phyloP scores from a whole-genome alignment of 768 basidiomycete species.

The Suillus cothurnatus region DNA sequence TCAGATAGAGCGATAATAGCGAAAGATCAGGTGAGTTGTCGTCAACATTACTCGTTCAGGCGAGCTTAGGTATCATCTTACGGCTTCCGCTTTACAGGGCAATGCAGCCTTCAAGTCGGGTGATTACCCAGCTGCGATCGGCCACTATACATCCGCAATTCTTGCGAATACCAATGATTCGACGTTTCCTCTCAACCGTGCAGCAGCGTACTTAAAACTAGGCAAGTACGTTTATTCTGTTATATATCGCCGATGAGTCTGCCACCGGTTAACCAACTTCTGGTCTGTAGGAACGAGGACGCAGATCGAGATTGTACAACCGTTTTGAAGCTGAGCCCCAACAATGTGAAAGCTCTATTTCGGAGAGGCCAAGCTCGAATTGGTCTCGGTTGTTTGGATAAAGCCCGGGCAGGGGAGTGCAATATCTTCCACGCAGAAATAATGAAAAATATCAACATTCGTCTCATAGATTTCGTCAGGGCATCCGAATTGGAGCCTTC shows the following conservation, averaged over 20 bases:
- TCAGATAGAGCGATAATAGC: slow-evolving; percentile 36
- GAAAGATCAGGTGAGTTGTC: slow-evolving; percentile 32
- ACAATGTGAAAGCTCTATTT: slow-evolving; percentile 81
- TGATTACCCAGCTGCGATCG: slow-evolving; percentile 78
- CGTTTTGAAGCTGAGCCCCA: slow-evolving; percentile 53
- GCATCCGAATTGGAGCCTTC: slow-evolving; percentile 63
- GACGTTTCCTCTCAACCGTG: slow-evolving; percentile 86
- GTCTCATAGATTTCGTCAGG: slow-evolving; percentile 55
- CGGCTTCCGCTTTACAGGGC: slow-evolving; percentile 52
- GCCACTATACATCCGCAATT: slow-evolving; percentile 84
- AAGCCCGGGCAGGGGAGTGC: slow-evolving; percentile 59
- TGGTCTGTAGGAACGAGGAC: slow-evolving; percentile 63
- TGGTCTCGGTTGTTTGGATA: slow-evolving; percentile 52
- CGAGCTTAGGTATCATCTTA: background rate
- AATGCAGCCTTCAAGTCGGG: slow-evolving; percentile 84
- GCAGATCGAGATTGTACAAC: slow-evolving; percentile 79
- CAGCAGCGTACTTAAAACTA: slow-evolving; percentile 91
- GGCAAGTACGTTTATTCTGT: slow-evolving; percentile 73
- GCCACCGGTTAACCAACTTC: background rate
- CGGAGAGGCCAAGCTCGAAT: slow-evolving; percentile 74
- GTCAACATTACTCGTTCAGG: background rate
- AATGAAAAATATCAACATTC: slow-evolving; percentile 10
- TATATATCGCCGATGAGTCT: background rate
- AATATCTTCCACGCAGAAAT: background rate
- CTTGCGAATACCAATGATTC: slow-evolving; percentile 68